Evolutionary conservation across 73 alveolate species (phyloP).

Genomic region (Paramecium primaurelia): DNA sequence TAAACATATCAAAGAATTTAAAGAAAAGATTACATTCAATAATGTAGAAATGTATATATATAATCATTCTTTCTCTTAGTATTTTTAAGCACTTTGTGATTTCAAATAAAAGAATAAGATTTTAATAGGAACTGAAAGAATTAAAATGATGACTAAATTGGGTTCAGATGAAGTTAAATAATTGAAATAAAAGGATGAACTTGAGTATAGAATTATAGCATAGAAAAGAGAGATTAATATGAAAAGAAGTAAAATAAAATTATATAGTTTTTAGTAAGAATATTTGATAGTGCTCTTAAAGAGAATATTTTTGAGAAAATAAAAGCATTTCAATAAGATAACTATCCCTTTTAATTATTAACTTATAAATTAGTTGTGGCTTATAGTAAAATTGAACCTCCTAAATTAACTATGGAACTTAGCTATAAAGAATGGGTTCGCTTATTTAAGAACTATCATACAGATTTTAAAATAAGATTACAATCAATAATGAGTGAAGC

Average conservation of each 20-base stretch:
- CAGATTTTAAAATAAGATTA: not conserved
- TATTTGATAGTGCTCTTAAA: not conserved
- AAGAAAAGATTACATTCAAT: not conserved
- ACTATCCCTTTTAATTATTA: not conserved
- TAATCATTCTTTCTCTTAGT: not conserved
- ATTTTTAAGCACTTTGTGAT: not conserved
- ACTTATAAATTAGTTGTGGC: not conserved
- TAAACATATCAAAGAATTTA: not conserved
- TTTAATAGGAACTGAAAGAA: not conserved
- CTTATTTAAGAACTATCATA: not conserved
- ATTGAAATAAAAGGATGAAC: not conserved
- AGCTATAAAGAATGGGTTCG: not conserved
- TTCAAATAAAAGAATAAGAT: not conserved
- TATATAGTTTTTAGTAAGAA: not conserved
- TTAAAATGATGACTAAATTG: not conserved
- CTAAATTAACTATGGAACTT: not conserved
- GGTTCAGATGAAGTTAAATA: not conserved
- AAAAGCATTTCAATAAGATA: not conserved
- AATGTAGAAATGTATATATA: not conserved
- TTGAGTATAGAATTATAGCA: not conserved
- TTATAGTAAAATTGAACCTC: not conserved
- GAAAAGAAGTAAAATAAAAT: not conserved
- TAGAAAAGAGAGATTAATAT: not conserved
- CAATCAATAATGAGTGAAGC: conserved; percentile 2
- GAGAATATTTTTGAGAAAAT: not conserved